Evolutionary conservation across 257 asterid species (phyloP).

Genomic region (Cordia subcordata): DNA sequence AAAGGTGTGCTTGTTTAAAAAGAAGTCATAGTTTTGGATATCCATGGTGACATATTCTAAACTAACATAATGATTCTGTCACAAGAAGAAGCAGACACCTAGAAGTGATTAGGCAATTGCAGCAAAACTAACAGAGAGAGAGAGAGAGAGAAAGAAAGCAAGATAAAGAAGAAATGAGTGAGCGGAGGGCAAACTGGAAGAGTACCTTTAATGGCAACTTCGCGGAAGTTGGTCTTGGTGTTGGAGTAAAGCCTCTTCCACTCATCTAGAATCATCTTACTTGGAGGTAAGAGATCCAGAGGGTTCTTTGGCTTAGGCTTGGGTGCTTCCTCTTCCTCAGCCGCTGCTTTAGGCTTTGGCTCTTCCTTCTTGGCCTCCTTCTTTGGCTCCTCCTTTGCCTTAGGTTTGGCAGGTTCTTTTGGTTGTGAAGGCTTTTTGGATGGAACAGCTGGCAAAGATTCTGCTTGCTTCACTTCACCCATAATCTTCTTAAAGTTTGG

Average conservation of each 20-base stretch:
- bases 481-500: slow-evolving; percentile 69
- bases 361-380: slow-evolving; percentile 59
- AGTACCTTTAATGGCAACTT: slow-evolving; percentile 84
- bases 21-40: too few species aligned
- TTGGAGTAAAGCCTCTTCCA: slow-evolving; percentile 99
- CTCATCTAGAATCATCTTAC: slow-evolving; percentile 81
- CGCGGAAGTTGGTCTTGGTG: slow-evolving; percentile 93
- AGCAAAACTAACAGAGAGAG: too few species aligned
- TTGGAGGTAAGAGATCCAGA: slow-evolving; percentile 89
- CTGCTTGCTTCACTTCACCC: slow-evolving; percentile 62
- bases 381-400: slow-evolving; percentile 60
- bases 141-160: not conserved
- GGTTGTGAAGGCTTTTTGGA: slow-evolving; percentile 72
- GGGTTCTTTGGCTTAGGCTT: slow-evolving; percentile 95
- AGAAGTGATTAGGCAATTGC: too few species aligned
- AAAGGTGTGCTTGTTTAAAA: too few species aligned
- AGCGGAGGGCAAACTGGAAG: not conserved
- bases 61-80: too few species aligned
- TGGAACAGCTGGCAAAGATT: slow-evolving; percentile 57
- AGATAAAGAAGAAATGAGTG: too few species aligned
- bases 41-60: too few species aligned
- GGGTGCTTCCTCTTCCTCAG: slow-evolving; percentile 72
- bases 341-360: slow-evolving; percentile 40
- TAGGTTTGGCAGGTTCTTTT: slow-evolving; percentile 62
- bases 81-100: too few species aligned